These are phyloP conservation scores for Diddensiella caesifluorescens DNA, from an alignment of 805 yeast genomes.

Conservation along the genomic window DNA sequence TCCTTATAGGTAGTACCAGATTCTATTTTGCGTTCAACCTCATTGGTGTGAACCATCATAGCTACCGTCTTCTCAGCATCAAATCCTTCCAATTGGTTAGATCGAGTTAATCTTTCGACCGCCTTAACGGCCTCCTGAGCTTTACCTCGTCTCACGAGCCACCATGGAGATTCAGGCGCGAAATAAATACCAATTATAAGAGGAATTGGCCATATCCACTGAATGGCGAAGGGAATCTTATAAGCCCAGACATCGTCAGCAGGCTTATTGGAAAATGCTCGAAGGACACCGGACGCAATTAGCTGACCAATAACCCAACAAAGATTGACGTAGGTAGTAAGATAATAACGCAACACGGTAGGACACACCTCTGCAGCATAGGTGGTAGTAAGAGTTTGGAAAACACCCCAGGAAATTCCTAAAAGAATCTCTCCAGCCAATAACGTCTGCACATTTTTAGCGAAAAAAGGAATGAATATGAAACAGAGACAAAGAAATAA, in stretches of 20 bases:
- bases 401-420: slow-evolving; percentile 47
- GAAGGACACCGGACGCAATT: slow-evolving; percentile 45
- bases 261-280: slow-evolving; percentile 28
- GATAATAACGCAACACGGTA: slow-evolving; percentile 41
- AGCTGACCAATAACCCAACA: slow-evolving; percentile 57
- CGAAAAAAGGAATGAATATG: slow-evolving; percentile 35
- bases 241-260: slow-evolving; percentile 39
- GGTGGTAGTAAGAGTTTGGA: slow-evolving; percentile 44
- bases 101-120: slow-evolving; percentile 49
- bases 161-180: slow-evolving; percentile 55
- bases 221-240: slow-evolving; percentile 51
- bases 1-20: slow-evolving; percentile 28
- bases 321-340: slow-evolving; percentile 47
- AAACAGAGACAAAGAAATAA: slow-evolving; percentile 23
- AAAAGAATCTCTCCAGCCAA: slow-evolving; percentile 35
- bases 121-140: slow-evolving; percentile 41
- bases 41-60: slow-evolving; percentile 43
- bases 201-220: slow-evolving; percentile 56
- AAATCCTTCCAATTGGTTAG: slow-evolving; percentile 24
- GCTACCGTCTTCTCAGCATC: slow-evolving; percentile 37
- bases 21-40: slow-evolving; percentile 25
- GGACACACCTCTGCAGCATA: slow-evolving; percentile 56
- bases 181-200: slow-evolving; percentile 35
- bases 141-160: slow-evolving; percentile 42
- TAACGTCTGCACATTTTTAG: slow-evolving; percentile 34